These are phyloP conservation scores for Puccinia brachypodii DNA, from an alignment of 1,284 basidiomycete genomes.

Conservation along the genomic window DNA sequence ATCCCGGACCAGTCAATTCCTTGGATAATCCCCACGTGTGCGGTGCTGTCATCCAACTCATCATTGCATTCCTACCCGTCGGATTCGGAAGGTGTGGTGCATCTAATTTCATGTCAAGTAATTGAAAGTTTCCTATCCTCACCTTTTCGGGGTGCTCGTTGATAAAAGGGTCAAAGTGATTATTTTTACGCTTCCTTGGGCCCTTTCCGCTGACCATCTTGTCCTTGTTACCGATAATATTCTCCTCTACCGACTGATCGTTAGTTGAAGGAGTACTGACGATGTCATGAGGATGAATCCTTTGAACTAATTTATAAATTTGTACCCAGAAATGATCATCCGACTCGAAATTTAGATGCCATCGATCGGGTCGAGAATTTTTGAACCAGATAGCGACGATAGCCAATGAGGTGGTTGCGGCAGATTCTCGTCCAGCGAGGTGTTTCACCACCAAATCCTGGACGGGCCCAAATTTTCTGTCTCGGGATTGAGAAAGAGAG, in stretches of 20 bases:
- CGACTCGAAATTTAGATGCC: background rate
- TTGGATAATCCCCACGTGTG: background rate
- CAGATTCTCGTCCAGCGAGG: background rate
- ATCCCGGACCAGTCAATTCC: background rate
- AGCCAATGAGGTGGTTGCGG: background rate
- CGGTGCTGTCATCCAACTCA: background rate
- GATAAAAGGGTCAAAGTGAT: background rate
- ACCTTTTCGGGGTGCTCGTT: background rate
- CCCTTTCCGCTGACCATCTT: background rate
- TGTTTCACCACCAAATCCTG: background rate
- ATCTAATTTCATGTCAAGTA: background rate
- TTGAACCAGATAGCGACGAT: background rate
- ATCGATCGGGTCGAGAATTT: background rate
- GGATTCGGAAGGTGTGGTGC: background rate
- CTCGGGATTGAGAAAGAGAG: background rate
- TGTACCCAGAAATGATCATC: constrained; percentile 1
- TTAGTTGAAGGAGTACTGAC: too few relatives aligned
- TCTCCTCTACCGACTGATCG: background rate
- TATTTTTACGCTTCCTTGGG: background rate
- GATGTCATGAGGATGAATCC: background rate
- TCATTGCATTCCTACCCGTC: background rate
- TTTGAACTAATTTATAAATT: background rate
- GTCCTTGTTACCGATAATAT: background rate
- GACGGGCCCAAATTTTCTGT: background rate
- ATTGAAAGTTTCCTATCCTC: background rate